These are phyloP conservation scores for Mycena maculata DNA, from an alignment of 768 basidiomycete species.

Conservation along the genomic window DNA sequence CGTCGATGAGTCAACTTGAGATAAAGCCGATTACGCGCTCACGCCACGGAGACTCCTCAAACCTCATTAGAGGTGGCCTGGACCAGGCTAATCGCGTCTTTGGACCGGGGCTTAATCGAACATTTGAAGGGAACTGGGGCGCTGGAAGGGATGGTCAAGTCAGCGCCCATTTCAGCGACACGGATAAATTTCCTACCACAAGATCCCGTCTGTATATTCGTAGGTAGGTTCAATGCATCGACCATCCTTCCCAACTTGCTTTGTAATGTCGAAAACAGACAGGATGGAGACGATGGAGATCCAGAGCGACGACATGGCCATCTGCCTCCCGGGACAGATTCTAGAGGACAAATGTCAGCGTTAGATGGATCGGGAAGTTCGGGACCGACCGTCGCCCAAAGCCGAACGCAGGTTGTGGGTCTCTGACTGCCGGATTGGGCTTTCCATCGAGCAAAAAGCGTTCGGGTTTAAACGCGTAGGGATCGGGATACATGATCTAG, in stretches of 20 bases:
- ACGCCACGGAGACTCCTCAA: no score
- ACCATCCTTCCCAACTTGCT: background rate
- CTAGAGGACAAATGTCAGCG: background rate
- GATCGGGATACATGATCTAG: background rate
- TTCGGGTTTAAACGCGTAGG: conserved; percentile 3
- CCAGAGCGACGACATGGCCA: background rate
- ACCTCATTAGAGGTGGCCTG: background rate
- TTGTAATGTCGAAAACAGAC: background rate
- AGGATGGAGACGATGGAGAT: conserved; percentile 5
- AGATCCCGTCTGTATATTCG: background rate
- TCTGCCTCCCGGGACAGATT: background rate
- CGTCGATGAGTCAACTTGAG: no score
- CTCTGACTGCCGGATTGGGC: background rate
- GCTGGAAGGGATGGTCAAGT: background rate
- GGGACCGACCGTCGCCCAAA: background rate
- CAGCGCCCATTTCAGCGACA: no score
- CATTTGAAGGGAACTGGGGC: conserved; percentile 2
- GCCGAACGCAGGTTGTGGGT: background rate
- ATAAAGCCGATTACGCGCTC: no score
- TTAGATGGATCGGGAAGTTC: background rate
- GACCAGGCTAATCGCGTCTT: background rate
- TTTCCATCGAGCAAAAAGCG: background rate
- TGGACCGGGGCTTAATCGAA: conserved; percentile 2
- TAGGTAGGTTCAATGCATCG: background rate
- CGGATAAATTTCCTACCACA: background rate